These are phyloP conservation scores for Chrysoporthe deuterocubensis DNA, from an alignment of 2,329 filamentous ascomycete genomes.

Conservation along the genomic window DNA sequence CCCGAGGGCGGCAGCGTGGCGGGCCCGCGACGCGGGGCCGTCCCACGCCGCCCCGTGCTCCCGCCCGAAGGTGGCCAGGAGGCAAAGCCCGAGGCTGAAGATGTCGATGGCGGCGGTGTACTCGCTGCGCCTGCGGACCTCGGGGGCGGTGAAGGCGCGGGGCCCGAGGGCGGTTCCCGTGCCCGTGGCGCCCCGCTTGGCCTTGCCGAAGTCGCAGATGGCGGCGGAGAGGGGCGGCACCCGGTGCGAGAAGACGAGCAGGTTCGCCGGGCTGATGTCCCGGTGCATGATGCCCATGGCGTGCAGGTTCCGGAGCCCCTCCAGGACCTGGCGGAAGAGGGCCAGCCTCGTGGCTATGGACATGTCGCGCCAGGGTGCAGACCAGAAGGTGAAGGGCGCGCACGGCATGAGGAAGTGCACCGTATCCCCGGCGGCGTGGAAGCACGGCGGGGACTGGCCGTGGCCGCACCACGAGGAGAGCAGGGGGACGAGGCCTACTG, in stretches of 20 bases:
- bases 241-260: constrained; percentile 23
- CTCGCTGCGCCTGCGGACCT: not conserved
- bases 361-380: constrained; percentile 15
- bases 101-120: constrained; percentile 15
- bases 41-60: too few relatives aligned
- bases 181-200: constrained; percentile 1
- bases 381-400: constrained; percentile 21
- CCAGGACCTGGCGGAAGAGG: constrained; percentile 27
- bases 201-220: constrained; percentile 27
- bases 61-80: constrained; percentile 13
- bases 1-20: not conserved
- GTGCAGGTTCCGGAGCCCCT: constrained; percentile 26
- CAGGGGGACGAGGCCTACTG: not conserved
- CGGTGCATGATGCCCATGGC: constrained; percentile 27
- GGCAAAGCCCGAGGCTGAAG: constrained; percentile 13
- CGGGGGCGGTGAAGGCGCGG: not conserved
- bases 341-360: constrained; percentile 14
- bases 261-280: constrained; percentile 29
- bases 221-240: constrained; percentile 19
- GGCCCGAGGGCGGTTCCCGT: not conserved
- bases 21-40: too few relatives aligned
- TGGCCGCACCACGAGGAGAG: constrained; percentile 7
- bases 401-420: constrained; percentile 27
- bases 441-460: constrained; percentile 18
- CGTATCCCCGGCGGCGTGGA: not conserved